phyloP scores from a whole-genome alignment of 2,329 filamentous ascomycete genomes.

The Davidsoniella eucalypti region DNA sequence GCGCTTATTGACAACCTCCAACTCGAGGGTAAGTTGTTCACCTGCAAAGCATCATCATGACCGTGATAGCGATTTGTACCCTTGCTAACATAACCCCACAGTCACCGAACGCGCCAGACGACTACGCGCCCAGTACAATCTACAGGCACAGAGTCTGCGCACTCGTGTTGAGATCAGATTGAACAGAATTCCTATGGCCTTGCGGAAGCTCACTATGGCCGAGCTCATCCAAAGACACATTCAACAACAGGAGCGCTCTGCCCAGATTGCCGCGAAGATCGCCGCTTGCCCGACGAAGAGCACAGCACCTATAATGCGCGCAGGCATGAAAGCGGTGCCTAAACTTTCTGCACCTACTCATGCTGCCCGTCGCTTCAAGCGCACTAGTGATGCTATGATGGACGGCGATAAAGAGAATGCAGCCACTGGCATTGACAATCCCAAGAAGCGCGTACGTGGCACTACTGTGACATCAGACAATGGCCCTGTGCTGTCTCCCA shows the following conservation, averaged over 20 bases:
- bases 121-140: constrained; percentile 71
- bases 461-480: constrained; percentile 25
- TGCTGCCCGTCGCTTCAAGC: constrained; percentile 11
- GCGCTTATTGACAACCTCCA: constrained; percentile 79
- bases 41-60: not conserved
- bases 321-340: constrained; percentile 12
- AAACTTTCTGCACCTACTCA: constrained; percentile 4
- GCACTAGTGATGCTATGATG: constrained; percentile 43
- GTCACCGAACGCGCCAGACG: constrained; percentile 79
- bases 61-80: not conserved
- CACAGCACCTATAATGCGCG: constrained; percentile 16
- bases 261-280: constrained; percentile 11
- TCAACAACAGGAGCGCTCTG: constrained; percentile 25
- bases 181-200: constrained; percentile 69
- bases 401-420: constrained; percentile 61
- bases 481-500: constrained; percentile 58
- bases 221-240: constrained; percentile 47
- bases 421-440: constrained; percentile 36
- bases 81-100: constrained; percentile 21
- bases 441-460: constrained; percentile 49
- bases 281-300: constrained; percentile 20
- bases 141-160: constrained; percentile 72
- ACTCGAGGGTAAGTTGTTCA: constrained; percentile 52
- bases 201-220: constrained; percentile 67
- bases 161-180: constrained; percentile 83